These are phyloP conservation scores for Colletotrichum camelliae DNA, from an alignment of 2,329 filamentous ascomycete species.

Conservation along the genomic window DNA sequence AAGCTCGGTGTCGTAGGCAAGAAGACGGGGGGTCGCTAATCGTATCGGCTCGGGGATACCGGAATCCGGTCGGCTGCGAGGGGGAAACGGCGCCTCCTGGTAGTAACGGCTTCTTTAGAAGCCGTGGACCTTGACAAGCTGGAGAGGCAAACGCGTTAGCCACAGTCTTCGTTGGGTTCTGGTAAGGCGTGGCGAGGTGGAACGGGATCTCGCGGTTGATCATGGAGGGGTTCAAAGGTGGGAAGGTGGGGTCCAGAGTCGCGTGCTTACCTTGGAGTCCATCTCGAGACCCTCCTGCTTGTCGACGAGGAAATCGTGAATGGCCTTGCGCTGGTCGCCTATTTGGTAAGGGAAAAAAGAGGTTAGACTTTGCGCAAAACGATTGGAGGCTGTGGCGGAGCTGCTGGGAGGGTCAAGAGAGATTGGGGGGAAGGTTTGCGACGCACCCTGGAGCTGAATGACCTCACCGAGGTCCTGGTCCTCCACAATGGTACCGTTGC, in stretches of 20 bases:
- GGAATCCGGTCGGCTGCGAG: conserved; percentile 19
- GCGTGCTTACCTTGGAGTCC: conserved; percentile 66
- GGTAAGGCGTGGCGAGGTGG: neutral
- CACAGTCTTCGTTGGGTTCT: neutral
- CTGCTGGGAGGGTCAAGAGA: neutral
- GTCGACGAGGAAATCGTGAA: conserved; percentile 88
- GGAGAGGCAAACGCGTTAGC: neutral
- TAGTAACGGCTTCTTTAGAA: conserved; percentile 53
- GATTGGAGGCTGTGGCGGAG: neutral
- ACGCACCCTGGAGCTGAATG: conserved; percentile 23
- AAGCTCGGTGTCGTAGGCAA: neutral
- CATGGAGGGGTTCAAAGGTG: neutral
- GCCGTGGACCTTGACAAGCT: conserved; percentile 58
- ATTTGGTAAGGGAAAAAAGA: neutral
- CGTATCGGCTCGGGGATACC: neutral
- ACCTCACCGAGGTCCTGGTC: conserved; percentile 24
- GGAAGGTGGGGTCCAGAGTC: neutral
- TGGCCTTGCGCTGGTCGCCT: conserved; percentile 91
- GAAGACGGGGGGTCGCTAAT: neutral
- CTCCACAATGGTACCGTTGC: conserved; percentile 26
- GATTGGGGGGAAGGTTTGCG: neutral
- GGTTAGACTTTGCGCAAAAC: neutral
- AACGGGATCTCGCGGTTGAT: neutral
- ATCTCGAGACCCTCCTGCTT: conserved; percentile 86
- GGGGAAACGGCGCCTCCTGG: conserved; percentile 36